These are phyloP conservation scores for Podila epigama DNA, from an alignment of 192 early-diverging fungal species.

Conservation along the genomic window DNA sequence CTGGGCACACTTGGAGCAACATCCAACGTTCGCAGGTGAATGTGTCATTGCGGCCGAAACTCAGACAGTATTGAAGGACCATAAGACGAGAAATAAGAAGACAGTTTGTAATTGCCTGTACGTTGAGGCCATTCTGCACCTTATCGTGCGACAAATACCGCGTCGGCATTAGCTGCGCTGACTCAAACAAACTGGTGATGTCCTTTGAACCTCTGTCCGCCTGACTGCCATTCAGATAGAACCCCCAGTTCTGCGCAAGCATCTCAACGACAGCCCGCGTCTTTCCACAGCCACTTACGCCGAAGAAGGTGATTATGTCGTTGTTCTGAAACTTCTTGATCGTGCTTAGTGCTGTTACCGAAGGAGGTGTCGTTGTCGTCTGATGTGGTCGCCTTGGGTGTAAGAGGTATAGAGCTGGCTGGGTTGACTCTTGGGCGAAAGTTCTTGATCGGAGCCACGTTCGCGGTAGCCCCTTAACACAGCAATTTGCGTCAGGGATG, in stretches of 20 bases:
- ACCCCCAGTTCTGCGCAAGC: slow-evolving; percentile 33
- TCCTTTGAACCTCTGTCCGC: slow-evolving; percentile 30
- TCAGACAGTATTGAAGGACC: slow-evolving; percentile 32
- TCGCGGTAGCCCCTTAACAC: slow-evolving; percentile 22
- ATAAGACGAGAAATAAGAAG: slow-evolving; percentile 35
- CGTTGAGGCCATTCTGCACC: slow-evolving; percentile 35
- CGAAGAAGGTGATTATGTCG: slow-evolving; percentile 30
- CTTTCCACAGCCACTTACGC: slow-evolving; percentile 40
- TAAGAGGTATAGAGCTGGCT: slow-evolving; percentile 38
- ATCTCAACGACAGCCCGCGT: slow-evolving; percentile 38
- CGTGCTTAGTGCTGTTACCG: slow-evolving; percentile 12
- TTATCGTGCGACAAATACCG: slow-evolving; percentile 30
- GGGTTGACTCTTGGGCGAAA: slow-evolving; percentile 3
- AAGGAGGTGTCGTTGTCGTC: slow-evolving; percentile 32
- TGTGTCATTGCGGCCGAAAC: slow-evolving; percentile 26
- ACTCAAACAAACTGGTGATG: slow-evolving; percentile 24
- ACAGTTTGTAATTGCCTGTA: slow-evolving; percentile 24
- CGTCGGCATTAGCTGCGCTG: slow-evolving; percentile 15
- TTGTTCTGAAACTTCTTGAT: slow-evolving; percentile 28
- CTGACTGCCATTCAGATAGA: slow-evolving; percentile 38
- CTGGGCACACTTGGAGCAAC: slow-evolving; percentile 41
- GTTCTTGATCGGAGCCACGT: slow-evolving; percentile 24
- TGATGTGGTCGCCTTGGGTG: slow-evolving; percentile 34
- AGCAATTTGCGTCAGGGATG: slow-evolving; percentile 30
- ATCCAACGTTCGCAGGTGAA: slow-evolving; percentile 44